Conservation (phyloP, 164 flowering plant species). For the Sedum album region DNA sequence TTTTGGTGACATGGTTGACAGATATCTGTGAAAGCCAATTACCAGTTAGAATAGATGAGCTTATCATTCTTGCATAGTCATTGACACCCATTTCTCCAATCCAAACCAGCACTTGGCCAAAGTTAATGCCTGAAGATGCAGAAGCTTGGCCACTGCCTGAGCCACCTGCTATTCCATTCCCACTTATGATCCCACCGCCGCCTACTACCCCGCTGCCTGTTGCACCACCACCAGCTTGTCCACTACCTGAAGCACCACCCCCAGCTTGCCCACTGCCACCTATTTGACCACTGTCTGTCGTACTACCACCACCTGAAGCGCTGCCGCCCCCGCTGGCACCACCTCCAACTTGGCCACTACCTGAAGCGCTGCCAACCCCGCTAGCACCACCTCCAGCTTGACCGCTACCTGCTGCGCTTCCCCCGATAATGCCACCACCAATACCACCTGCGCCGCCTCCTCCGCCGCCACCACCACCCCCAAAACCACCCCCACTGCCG, state of each 20-base stretch:
- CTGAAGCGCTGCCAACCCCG: not conserved
- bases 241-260: not conserved
- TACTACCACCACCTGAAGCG: not conserved
- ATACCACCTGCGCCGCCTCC: not conserved
- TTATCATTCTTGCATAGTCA: conserved; percentile 28
- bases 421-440: not conserved
- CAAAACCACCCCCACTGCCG: not conserved
- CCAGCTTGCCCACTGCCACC: conserved; percentile 4
- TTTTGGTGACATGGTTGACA: conserved; percentile 12
- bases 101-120: conserved; percentile 29
- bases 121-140: too few species aligned
- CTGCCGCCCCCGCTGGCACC: not conserved
- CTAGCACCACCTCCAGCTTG: not conserved
- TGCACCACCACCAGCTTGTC: not conserved
- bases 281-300: not conserved
- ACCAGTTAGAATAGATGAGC: conserved; percentile 11
- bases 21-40: conserved; percentile 11
- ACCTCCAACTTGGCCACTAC: not conserved
- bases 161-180: not conserved
- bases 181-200: too few species aligned
- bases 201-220: not conserved
- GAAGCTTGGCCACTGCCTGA: not conserved
- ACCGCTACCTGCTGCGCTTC: not conserved
- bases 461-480: conserved; percentile 8
- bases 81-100: conserved; percentile 33